Conservation (phyloP, 345 rosid species). For the Passiflora organensis region DNA sequence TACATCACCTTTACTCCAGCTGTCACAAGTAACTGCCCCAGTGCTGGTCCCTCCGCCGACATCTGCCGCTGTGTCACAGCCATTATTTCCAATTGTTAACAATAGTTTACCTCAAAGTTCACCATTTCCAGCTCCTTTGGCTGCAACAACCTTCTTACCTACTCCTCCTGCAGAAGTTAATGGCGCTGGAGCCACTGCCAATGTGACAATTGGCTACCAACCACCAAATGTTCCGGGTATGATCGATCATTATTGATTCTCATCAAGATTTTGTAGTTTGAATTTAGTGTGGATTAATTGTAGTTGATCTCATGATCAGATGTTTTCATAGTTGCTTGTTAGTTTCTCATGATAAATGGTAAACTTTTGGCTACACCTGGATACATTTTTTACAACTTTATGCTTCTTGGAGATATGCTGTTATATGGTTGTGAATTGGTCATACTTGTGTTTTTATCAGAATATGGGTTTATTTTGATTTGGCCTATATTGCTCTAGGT, state of each 20-base stretch:
- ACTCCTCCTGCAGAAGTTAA: conserved; percentile 42
- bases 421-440: background rate
- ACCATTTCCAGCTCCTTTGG: conserved; percentile 49
- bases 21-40: conserved; percentile 61
- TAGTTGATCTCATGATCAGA: background rate
- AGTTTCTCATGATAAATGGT: no score
- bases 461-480: no score
- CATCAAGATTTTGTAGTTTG: background rate
- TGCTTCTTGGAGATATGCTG: no score
- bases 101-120: conserved; percentile 62
- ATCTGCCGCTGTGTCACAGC: conserved; percentile 65
- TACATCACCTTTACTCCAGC: conserved; percentile 37
- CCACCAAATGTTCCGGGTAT: conserved; percentile 41
- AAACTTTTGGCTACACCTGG: no score
- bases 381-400: no score
- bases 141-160: conserved; percentile 37
- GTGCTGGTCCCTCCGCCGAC: conserved; percentile 54
- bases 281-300: no score
- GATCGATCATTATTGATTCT: no score
- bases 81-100: conserved; percentile 87
- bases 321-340: no score
- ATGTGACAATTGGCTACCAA: conserved; percentile 32
- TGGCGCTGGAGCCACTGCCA: conserved; percentile 31
- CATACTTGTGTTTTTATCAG: background rate
- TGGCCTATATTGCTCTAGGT: conserved; percentile 23